Percentiles rank a stretch among this genome's conserved stretches.
phyloP scores from a whole-genome alignment of 192 early-diverging fungal genomes.

The Gamsiella multidivaricata region DNA sequence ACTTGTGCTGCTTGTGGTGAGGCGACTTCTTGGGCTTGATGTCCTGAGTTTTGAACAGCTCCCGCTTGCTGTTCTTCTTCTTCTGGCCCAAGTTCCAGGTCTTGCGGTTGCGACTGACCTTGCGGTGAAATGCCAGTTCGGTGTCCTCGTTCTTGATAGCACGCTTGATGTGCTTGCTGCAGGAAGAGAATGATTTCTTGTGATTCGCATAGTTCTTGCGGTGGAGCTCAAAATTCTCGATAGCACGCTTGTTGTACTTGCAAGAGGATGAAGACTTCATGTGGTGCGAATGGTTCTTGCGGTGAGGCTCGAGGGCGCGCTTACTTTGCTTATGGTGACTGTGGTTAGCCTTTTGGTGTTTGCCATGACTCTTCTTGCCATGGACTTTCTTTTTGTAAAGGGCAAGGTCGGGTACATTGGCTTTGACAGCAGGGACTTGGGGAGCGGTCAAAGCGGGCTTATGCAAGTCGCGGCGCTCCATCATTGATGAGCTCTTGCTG shows the following conservation, averaged over 20 bases:
- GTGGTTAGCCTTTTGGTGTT: slow-evolving; percentile 2
- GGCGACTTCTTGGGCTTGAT: slow-evolving; percentile 5
- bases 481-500: slow-evolving; percentile 14
- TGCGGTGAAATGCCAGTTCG: slow-evolving; percentile 37
- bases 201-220: slow-evolving; percentile 12
- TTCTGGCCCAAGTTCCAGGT: slow-evolving; percentile 2
- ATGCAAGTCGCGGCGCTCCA: slow-evolving; percentile 16
- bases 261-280: not conserved
- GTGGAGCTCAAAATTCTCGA: slow-evolving; percentile 4
- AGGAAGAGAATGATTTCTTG: not conserved
- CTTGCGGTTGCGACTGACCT: slow-evolving; percentile 34
- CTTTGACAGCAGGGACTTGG: too few species aligned
- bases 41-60: slow-evolving; percentile 13
- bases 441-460: too few species aligned
- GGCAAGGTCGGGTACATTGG: too few species aligned
- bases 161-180: slow-evolving; percentile 1
- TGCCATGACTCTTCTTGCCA: not conserved
- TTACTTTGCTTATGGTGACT: slow-evolving; percentile 21
- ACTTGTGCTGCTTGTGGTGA: slow-evolving; percentile 1
- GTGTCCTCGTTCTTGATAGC: slow-evolving; percentile 1
- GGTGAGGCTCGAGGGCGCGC: slow-evolving; percentile 19
- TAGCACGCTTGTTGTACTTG: slow-evolving; percentile 8
- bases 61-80: slow-evolving; percentile 11
- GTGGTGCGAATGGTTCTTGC: slow-evolving; percentile 10
- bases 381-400: too few species aligned